A percentile compares a stretch with the other conserved stretches of the same genome.
phyloP scores from a whole-genome alignment of 2,329 filamentous ascomycete species.

The Corynespora cassiicola region DNA sequence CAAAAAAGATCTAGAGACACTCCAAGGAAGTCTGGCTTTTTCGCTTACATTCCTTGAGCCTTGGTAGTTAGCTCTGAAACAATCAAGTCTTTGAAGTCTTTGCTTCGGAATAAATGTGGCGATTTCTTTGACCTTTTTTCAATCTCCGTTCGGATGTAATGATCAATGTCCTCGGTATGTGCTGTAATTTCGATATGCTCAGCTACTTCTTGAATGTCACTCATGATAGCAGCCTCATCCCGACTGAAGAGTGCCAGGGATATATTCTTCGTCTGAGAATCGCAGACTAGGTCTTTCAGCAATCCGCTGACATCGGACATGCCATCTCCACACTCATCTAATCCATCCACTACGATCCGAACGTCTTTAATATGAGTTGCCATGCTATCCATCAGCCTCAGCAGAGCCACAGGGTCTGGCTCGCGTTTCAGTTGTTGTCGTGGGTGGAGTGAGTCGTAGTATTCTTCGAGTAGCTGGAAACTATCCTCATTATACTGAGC shows the following conservation, averaged over 20 bases:
- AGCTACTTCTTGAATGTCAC: conserved; percentile 4
- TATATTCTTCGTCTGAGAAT: background rate
- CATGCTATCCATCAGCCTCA: conserved; percentile 15
- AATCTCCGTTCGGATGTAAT: conserved; percentile 13
- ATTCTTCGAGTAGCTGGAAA: conserved; percentile 15
- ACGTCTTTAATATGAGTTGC: conserved; percentile 13
- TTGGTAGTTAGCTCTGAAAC: conserved; percentile 7
- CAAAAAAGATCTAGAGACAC: conserved; percentile 2
- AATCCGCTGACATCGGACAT: conserved; percentile 10
- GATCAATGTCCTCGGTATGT: conserved; percentile 8
- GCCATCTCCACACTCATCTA: conserved; percentile 30
- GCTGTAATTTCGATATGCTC: conserved; percentile 12
- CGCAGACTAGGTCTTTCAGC: background rate
- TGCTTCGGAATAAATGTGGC: conserved; percentile 7
- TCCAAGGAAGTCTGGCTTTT: too few relatives aligned
- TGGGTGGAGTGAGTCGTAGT: conserved; percentile 12
- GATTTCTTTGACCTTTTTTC: conserved; percentile 9
- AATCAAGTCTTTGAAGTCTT: conserved; percentile 10
- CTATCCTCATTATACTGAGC: conserved; percentile 31
- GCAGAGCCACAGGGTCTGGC: conserved; percentile 2
- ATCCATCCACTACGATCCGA: conserved; percentile 31
- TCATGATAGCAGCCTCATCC: too few relatives aligned
- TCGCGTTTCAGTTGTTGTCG: background rate
- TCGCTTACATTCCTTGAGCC: conserved; percentile 29
- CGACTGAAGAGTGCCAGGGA: conserved; percentile 11